Evolutionary conservation across 257 asterid species (phyloP), one percentile per base, ranked within the genome.

Genomic region (Schizonepeta tenuifolia): DNA sequence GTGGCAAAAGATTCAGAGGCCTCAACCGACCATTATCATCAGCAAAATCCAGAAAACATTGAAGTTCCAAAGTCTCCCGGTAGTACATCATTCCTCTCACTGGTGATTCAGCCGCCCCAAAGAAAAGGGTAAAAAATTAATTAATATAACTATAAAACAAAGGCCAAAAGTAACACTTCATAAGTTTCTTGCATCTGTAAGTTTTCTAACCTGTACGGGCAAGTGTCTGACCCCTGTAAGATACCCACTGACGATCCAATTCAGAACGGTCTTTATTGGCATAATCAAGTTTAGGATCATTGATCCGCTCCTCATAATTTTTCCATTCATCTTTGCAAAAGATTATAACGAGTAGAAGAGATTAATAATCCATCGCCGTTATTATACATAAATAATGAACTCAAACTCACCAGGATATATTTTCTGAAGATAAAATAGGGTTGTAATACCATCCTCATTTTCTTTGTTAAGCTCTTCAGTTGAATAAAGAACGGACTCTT

Each of bases 21-120:
- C 67, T 72, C 53, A 59, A 76, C 96, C 76, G 71, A 95, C 99
- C 98, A 67, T 85, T 75, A 80, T 88, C 94, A 72, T 87, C 93
- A 44, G 96, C 97, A 85, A 81, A 81, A 80, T 95, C 99, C 83
- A 92, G 84, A 82, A 90, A 95, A 88, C 91, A 92, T 70, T 95
- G 99, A 77, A 95, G 98, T 68, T 92, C 96, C 78, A 95, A 86
- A 56, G 99, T 86, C 64, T 87, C 92, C 68, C 96, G 84, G 83
- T 92, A 90, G 85, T 95, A 95, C 96, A 92, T 92, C 98, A 95
- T 95, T 79, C 99, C 99, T 80, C 98, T 85, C 63, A 95, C 99
- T 95, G 92, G 56, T 38, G 63, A 60, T 70, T 70, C 65, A 77
- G 65, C 33, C 14, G 2, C 36, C 71, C 58, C 44, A 21, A 12